These are phyloP conservation scores for Laguncularia racemosa DNA, from an alignment of 345 rosid species.

Conservation along the genomic window DNA sequence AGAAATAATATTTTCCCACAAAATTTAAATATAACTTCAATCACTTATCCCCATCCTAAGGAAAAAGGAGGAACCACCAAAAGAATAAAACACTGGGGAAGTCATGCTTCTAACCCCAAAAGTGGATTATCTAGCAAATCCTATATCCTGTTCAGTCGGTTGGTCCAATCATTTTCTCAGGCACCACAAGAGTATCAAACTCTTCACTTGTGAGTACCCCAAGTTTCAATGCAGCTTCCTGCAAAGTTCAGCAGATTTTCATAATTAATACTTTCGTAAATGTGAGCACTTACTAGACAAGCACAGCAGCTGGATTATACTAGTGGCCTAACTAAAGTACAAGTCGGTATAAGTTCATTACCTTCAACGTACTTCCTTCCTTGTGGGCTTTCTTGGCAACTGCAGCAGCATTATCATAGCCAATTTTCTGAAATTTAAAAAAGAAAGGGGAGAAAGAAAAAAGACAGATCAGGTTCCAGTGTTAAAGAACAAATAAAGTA, in stretches of 20 bases:
- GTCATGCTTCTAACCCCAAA: not conserved
- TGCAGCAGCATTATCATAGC: conserved; percentile 95
- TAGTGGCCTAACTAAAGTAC: not conserved
- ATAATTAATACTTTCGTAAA: not conserved
- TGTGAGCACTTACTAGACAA: not conserved
- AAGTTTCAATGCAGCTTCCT: conserved; percentile 83
- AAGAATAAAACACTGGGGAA: not conserved
- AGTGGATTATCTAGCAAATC: not conserved
- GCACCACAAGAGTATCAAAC: conserved; percentile 87
- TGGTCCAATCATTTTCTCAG: conserved; percentile 95
- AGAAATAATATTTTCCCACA: too few species aligned
- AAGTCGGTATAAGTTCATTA: conserved; percentile 10
- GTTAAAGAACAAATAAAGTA: not conserved
- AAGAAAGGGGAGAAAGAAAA: too few species aligned
- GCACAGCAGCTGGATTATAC: not conserved
- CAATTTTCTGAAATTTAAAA: conserved; percentile 59
- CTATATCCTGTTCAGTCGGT: conserved; percentile 28
- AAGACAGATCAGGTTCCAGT: not conserved
- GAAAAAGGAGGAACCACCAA: not conserved
- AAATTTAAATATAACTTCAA: too few species aligned
- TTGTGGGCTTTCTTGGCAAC: conserved; percentile 98
- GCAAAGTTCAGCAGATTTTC: conserved; percentile 3
- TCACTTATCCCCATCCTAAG: too few species aligned
- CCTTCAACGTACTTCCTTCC: conserved; percentile 92
- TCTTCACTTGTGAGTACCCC: conserved; percentile 70